Evolutionary conservation across 2,329 filamentous ascomycete species (phyloP).

Genomic region (Grosmannia clavigera): DNA sequence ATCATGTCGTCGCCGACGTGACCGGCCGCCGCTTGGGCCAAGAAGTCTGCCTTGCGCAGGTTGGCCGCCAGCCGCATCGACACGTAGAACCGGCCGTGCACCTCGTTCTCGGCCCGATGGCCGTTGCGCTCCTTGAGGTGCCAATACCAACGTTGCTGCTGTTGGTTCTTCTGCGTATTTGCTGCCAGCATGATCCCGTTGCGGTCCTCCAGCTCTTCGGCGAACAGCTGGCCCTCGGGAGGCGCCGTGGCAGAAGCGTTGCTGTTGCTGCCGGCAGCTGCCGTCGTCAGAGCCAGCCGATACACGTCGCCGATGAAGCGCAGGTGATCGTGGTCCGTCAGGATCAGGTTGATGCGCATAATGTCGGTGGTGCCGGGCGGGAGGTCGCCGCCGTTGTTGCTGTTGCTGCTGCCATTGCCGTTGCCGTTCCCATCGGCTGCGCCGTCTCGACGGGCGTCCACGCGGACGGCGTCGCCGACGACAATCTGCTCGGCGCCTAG

Average conservation of each 20-base stretch:
- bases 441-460: conserved; percentile 8
- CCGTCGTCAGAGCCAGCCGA: conserved; percentile 11
- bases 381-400: conserved; percentile 51
- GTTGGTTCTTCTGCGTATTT: not conserved
- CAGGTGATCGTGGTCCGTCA: conserved; percentile 10
- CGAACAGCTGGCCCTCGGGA: conserved; percentile 14
- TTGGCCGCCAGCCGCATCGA: conserved; percentile 39
- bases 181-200: conserved; percentile 3
- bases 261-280: not conserved
- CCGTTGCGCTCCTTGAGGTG: conserved; percentile 14
- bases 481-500: conserved; percentile 24
- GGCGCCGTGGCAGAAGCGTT: conserved; percentile 4
- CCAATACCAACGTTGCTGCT: conserved; percentile 19
- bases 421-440: too few relatives aligned
- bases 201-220: conserved; percentile 16
- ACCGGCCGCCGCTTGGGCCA: conserved; percentile 4
- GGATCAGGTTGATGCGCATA: conserved; percentile 19
- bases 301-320: conserved; percentile 19
- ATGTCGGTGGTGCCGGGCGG: conserved; percentile 46
- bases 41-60: conserved; percentile 18
- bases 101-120: conserved; percentile 25
- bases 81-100: conserved; percentile 47
- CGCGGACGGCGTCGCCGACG: conserved; percentile 22
- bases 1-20: conserved; percentile 20
- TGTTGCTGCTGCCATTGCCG: not conserved